Percentiles rank a stretch among this genome's conserved stretches.
Conservation (phyloP, 495 filamentous ascomycete genomes). For the Penicillium canariense region DNA sequence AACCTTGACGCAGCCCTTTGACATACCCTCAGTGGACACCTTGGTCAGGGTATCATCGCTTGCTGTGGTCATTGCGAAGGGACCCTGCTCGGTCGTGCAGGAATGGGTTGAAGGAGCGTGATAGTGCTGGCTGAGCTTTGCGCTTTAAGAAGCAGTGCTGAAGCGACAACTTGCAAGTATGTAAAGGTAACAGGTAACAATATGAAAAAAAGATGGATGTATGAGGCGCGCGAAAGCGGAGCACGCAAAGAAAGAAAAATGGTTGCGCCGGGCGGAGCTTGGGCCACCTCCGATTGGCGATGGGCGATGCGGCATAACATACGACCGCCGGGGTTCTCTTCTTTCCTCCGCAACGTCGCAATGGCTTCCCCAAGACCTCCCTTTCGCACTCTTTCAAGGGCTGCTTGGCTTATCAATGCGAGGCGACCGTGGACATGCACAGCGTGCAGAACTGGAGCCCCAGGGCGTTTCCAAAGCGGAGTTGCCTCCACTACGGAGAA, state of each 20-base stretch:
- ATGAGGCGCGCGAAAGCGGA: not conserved
- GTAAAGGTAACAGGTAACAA: not conserved
- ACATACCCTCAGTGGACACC: conserved; percentile 50
- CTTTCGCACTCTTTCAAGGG: conserved; percentile 36
- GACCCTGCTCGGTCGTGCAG: not conserved
- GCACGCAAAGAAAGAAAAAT: conserved; percentile 22
- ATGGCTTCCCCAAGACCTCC: conserved; percentile 35
- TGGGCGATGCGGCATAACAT: conserved; percentile 28
- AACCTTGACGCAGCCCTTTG: not conserved
- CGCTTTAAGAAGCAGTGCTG: too few relatives aligned
- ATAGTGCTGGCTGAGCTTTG: too few relatives aligned
- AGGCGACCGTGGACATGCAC: conserved; percentile 36
- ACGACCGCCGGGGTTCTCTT: conserved; percentile 13
- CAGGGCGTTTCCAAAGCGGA: conserved; percentile 26
- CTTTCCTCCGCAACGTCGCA: conserved; percentile 17
- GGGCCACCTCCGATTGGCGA: conserved; percentile 43
- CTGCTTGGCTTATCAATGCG: conserved; percentile 25
- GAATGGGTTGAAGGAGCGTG: not conserved
- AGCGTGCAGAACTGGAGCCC: conserved; percentile 22
- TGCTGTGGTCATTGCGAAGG: conserved; percentile 36
- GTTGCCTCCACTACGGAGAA: conserved; percentile 32
- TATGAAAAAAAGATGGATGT: not conserved
- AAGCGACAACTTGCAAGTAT: too few relatives aligned
- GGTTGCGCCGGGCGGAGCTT: conserved; percentile 32
- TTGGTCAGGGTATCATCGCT: conserved; percentile 44